phyloP scores from a whole-genome alignment of 2,329 filamentous ascomycete species.

The Aspergillus amoenus region DNA sequence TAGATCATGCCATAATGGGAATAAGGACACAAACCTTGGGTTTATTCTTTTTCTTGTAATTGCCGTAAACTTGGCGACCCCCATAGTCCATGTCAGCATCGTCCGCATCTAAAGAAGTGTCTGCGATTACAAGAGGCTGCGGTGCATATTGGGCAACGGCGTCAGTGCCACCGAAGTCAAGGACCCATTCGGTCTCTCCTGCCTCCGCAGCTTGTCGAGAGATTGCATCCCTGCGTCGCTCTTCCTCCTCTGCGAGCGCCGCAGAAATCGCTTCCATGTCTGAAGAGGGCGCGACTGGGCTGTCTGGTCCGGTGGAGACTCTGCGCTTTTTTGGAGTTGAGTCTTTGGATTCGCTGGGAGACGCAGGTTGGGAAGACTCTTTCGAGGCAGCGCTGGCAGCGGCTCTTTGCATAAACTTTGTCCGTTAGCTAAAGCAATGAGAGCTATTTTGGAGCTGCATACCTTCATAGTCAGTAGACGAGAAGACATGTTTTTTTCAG shows the following conservation, averaged over 20 bases:
- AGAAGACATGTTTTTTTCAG: conserved; percentile 75
- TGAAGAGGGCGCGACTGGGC: conserved; percentile 26
- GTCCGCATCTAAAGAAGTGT: conserved; percentile 35
- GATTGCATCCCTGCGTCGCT: conserved; percentile 40
- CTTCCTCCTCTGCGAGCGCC: conserved; percentile 42
- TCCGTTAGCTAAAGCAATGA: background rate
- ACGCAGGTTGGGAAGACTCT: conserved; percentile 46
- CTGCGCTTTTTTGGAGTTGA: conserved; percentile 39
- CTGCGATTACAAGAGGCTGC: conserved; percentile 31
- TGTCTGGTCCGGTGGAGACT: conserved; percentile 25
- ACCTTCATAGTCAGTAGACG: conserved; percentile 88
- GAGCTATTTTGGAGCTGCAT: conserved; percentile 5
- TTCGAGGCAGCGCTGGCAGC: conserved; percentile 57
- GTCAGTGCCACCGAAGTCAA: conserved; percentile 31
- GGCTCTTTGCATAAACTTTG: conserved; percentile 85
- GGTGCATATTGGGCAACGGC: conserved; percentile 16
- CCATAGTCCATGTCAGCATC: conserved; percentile 29
- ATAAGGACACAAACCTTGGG: conserved; percentile 20
- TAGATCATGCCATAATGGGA: background rate
- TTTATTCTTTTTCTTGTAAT: conserved; percentile 38
- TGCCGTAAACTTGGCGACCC: conserved; percentile 40
- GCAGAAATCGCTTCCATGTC: conserved; percentile 42
- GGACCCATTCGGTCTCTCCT: conserved; percentile 46
- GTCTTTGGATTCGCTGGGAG: conserved; percentile 44
- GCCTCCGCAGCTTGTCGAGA: conserved; percentile 42